These are phyloP conservation scores for Ogataea kodamae DNA, from an alignment of 805 yeast species.

Conservation along the genomic window DNA sequence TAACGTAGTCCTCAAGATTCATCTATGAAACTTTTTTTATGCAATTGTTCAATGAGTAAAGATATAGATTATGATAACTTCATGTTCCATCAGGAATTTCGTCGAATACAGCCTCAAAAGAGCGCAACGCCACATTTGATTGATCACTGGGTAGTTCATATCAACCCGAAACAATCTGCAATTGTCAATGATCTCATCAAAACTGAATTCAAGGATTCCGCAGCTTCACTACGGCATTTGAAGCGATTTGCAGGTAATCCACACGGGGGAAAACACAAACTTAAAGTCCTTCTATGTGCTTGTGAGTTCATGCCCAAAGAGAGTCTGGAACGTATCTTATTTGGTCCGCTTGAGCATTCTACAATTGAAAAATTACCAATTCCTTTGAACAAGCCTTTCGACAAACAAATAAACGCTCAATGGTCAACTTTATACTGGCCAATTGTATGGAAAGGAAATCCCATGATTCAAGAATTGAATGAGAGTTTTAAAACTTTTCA, in stretches of 20 bases:
- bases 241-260: constrained; percentile 46
- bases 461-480: constrained; percentile 65
- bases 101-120: constrained; percentile 37
- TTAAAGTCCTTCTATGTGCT: constrained; percentile 28
- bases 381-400: constrained; percentile 63
- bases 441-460: constrained; percentile 89
- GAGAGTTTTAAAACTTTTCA: constrained; percentile 40
- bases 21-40: constrained; percentile 6
- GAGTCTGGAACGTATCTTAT: constrained; percentile 28
- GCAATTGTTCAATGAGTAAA: constrained; percentile 2
- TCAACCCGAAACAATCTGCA: constrained; percentile 36
- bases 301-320: constrained; percentile 40
- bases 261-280: constrained; percentile 5
- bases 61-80: constrained; percentile 42
- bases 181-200: constrained; percentile 25
- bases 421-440: constrained; percentile 86
- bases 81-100: constrained; percentile 36
- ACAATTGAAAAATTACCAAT: constrained; percentile 33
- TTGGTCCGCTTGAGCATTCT: constrained; percentile 13
- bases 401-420: constrained; percentile 57
- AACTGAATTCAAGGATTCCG: constrained; percentile 25
- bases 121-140: constrained; percentile 30
- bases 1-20: constrained; percentile 15
- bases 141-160: constrained; percentile 42
- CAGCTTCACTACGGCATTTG: constrained; percentile 38